These are phyloP conservation scores for Hypomyces rosellus DNA, from an alignment of 2,329 filamentous ascomycete genomes.

Conservation along the genomic window DNA sequence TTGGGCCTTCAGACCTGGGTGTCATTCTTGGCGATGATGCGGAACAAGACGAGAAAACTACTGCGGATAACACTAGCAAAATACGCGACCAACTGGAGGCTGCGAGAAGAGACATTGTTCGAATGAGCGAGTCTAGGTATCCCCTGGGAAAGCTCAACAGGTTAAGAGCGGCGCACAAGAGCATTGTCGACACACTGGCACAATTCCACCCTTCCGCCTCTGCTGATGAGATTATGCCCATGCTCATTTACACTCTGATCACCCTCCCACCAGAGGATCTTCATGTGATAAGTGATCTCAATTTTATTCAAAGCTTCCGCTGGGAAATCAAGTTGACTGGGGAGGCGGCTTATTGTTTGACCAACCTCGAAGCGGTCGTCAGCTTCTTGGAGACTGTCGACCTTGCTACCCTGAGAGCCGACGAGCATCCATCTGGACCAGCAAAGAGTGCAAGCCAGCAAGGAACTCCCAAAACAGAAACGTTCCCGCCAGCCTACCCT, in stretches of 20 bases:
- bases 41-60: constrained; percentile 44
- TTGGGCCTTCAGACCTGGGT: constrained; percentile 78
- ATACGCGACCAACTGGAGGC: constrained; percentile 66
- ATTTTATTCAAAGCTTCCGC: constrained; percentile 89
- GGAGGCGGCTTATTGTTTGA: constrained; percentile 92
- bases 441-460: constrained; percentile 47
- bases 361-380: constrained; percentile 90
- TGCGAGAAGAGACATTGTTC: constrained; percentile 62
- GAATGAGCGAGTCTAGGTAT: constrained; percentile 82
- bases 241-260: constrained; percentile 92
- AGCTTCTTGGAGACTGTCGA: constrained; percentile 95
- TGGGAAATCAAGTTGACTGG: constrained; percentile 82
- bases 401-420: constrained; percentile 75
- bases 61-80: constrained; percentile 56
- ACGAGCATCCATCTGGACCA: constrained; percentile 66
- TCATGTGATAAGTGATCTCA: constrained; percentile 87
- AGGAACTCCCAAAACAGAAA: constrained; percentile 44
- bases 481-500: constrained; percentile 52
- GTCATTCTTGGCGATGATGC: constrained; percentile 60
- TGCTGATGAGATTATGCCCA: constrained; percentile 93
- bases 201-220: constrained; percentile 73
- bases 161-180: constrained; percentile 83
- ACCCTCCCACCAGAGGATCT: constrained; percentile 81
- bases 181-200: constrained; percentile 79
- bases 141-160: constrained; percentile 87